Evolutionary conservation across 768 basidiomycete species (phyloP).

Genomic region (Daedalea quercina): DNA sequence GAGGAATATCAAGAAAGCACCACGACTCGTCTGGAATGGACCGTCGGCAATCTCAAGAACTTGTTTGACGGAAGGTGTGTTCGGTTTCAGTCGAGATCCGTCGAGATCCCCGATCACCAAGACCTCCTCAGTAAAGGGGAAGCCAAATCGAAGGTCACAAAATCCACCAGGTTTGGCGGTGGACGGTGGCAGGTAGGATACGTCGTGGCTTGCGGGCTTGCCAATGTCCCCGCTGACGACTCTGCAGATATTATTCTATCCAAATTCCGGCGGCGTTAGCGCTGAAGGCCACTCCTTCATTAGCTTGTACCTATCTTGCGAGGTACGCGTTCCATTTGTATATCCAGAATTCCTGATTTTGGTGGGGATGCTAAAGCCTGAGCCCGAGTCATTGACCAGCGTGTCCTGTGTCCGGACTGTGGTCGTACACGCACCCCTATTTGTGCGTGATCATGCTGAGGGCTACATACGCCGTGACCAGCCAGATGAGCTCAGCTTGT

Average conservation of each 20-base stretch:
- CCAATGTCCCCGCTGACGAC: neutral
- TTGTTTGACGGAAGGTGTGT: slow-evolving; percentile 65
- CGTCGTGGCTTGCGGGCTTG: neutral
- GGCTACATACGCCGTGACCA: no score
- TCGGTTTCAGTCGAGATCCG: neutral
- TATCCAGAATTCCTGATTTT: no score
- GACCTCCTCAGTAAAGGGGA: slow-evolving; percentile 51
- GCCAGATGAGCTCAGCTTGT: no score
- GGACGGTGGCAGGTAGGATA: slow-evolving; percentile 63
- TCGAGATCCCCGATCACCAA: neutral
- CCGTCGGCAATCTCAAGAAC: slow-evolving; percentile 57
- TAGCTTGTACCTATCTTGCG: slow-evolving; percentile 76
- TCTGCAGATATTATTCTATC: slow-evolving; percentile 73
- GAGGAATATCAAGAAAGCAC: slow-evolving; percentile 45
- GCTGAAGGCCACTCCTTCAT: slow-evolving; percentile 51
- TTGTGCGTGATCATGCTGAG: no score
- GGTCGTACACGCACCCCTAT: no score
- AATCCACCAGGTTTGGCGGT: slow-evolving; percentile 70
- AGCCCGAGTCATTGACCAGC: no score
- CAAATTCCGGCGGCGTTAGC: slow-evolving; percentile 67
- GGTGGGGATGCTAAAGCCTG: no score
- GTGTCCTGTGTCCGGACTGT: no score
- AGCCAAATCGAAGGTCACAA: slow-evolving; percentile 68
- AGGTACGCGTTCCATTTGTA: no score
- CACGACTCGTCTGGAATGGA: slow-evolving; percentile 71